A percentile compares a stretch with the other conserved stretches of the same genome.
phyloP scores from a whole-genome alignment of 192 early-diverging fungal genomes.

The Dispira simplex region DNA sequence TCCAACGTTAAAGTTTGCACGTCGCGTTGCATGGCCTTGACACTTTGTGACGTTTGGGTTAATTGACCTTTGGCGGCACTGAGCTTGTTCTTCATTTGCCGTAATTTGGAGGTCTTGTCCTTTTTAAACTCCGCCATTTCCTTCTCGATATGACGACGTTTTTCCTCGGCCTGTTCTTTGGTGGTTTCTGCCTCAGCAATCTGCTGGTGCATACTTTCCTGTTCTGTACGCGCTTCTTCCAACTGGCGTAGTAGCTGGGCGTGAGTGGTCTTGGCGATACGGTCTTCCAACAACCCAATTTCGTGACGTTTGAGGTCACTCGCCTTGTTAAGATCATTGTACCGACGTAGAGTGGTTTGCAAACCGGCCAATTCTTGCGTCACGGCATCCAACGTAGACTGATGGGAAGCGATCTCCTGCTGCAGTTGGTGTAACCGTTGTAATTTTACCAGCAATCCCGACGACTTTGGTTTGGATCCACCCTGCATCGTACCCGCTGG shows the following conservation, averaged over 20 bases:
- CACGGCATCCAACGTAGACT: conserved; percentile 31
- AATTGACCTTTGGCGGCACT: conserved; percentile 44
- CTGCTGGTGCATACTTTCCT: conserved; percentile 34
- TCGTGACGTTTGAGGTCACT: conserved; percentile 69
- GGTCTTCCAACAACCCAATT: conserved; percentile 52
- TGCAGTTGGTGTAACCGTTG: conserved; percentile 54
- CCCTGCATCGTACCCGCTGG: conserved; percentile 88
- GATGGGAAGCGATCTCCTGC: conserved; percentile 28
- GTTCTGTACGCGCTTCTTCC: conserved; percentile 20
- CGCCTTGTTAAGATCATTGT: conserved; percentile 40
- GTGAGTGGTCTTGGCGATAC: conserved; percentile 58
- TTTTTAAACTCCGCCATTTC: conserved; percentile 85
- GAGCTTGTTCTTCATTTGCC: conserved; percentile 64
- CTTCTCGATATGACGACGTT: conserved; percentile 45
- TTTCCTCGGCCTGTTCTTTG: conserved; percentile 29
- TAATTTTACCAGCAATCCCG: conserved; percentile 57
- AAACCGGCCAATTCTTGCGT: conserved; percentile 34
- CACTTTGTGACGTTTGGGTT: conserved; percentile 25
- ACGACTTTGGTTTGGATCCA: conserved; percentile 60
- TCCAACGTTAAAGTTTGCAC: conserved; percentile 50
- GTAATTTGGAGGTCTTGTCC: conserved; percentile 79
- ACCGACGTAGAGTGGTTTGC: conserved; percentile 36
- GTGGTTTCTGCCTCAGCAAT: conserved; percentile 33
- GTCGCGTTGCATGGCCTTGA: conserved; percentile 47
- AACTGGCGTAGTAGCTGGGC: conserved; percentile 28